Evolutionary conservation across 306 rosid genomes (phyloP).

Genomic region (Sindora glabra): DNA sequence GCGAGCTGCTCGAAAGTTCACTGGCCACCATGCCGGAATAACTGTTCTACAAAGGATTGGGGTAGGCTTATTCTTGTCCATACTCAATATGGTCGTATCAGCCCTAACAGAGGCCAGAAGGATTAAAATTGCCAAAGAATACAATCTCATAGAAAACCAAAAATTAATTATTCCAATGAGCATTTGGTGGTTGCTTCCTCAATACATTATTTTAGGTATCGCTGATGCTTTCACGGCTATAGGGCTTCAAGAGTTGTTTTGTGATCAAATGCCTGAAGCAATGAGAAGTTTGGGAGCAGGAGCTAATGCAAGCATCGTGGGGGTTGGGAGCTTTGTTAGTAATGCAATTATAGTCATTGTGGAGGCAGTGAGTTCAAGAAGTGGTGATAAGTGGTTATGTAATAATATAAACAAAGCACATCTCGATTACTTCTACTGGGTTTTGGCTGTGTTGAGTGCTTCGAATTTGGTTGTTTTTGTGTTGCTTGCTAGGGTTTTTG

Average conservation of each 20-base stretch:
- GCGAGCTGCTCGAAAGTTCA: conserved; percentile 13
- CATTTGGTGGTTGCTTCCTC: conserved; percentile 52
- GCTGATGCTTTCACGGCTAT: conserved; percentile 14
- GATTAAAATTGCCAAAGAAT: conserved; percentile 1
- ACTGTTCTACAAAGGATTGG: conserved; percentile 37
- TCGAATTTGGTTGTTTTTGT: conserved; percentile 22
- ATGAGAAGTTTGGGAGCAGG: conserved; percentile 1
- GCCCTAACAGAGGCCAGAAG: conserved; percentile 29
- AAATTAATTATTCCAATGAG: conserved; percentile 28
- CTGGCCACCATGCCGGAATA: conserved; percentile 24
- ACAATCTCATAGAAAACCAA: conserved; percentile 20
- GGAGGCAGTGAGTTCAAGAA: conserved; percentile 8
- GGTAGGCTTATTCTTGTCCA: conserved; percentile 21
- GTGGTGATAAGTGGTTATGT: conserved; percentile 21
- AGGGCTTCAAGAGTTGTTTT: conserved; percentile 37
- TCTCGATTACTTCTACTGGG: conserved; percentile 33
- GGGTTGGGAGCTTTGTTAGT: background rate
- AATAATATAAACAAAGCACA: conserved; percentile 35
- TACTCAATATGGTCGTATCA: conserved; percentile 21
- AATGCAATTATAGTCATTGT: background rate
- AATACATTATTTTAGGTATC: conserved; percentile 21
- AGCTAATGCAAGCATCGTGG: background rate
- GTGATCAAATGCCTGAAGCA: conserved; percentile 21
- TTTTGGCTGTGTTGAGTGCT: conserved; percentile 27
- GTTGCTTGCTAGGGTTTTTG: conserved; percentile 21